Conservation (phyloP, 139 green algal species). For the Coelastrella sp. region DNA sequence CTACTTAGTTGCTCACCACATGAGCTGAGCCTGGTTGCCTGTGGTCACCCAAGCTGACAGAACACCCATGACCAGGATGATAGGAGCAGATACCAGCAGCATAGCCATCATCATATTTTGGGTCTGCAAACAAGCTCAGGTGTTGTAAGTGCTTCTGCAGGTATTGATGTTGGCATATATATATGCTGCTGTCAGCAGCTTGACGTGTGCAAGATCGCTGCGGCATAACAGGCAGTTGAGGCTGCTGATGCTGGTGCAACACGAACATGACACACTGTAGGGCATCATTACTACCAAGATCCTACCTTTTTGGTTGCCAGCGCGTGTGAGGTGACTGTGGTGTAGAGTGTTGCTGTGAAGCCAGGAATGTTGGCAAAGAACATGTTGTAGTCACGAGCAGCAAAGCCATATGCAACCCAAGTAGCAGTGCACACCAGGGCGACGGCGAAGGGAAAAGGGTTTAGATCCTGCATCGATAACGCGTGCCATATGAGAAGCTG, state of each 20-base stretch:
- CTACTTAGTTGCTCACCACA: constrained; percentile 47
- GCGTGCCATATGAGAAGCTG: too few species aligned
- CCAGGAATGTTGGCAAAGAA: constrained; percentile 46
- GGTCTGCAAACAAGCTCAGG: constrained; percentile 31
- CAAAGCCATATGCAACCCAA: constrained; percentile 68
- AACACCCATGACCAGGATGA: constrained; percentile 64
- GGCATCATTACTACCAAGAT: too few species aligned
- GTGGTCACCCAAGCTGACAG: constrained; percentile 41
- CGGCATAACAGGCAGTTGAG: too few species aligned
- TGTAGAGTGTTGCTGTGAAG: constrained; percentile 63
- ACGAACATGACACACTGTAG: too few species aligned
- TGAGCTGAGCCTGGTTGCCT: constrained; percentile 31
- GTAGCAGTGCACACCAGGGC: constrained; percentile 67
- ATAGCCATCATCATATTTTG: constrained; percentile 47
- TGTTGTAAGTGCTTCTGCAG: neutral
- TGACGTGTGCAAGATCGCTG: too few species aligned
- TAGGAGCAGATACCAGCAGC: constrained; percentile 26
- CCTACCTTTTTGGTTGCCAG: constrained; percentile 63
- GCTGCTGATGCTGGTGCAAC: too few species aligned
- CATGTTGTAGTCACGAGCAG: constrained; percentile 45
- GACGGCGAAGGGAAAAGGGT: constrained; percentile 72
- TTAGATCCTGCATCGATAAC: constrained; percentile 78
- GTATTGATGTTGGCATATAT: too few species aligned
- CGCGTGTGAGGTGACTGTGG: constrained; percentile 57
- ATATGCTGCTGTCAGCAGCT: too few species aligned